phyloP scores from a whole-genome alignment of 2,329 filamentous ascomycete species.

The Alternaria tenuissima region DNA sequence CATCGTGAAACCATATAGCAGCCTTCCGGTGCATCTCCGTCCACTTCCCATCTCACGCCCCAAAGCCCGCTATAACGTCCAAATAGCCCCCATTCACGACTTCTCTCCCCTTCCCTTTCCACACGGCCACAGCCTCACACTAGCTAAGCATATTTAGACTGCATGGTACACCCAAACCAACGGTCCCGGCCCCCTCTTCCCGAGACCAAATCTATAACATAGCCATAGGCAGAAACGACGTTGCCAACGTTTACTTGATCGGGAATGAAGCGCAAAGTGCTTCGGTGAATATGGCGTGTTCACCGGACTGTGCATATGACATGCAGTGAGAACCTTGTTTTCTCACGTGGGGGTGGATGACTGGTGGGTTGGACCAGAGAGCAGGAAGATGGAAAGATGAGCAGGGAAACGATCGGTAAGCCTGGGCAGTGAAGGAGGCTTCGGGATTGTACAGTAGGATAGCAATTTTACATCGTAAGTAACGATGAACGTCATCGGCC shows the following conservation, averaged over 20 bases:
- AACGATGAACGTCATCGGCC: not conserved
- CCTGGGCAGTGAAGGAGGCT: not conserved
- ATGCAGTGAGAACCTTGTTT: not conserved
- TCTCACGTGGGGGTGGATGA: constrained; percentile 1
- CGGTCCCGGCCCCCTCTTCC: not conserved
- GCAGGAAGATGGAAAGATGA: not conserved
- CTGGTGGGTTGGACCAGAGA: not conserved
- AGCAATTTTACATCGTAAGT: not conserved
- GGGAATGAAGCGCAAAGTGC: not conserved
- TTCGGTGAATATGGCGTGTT: not conserved
- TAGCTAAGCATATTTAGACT: not conserved
- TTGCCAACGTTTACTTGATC: not conserved
- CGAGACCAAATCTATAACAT: not conserved
- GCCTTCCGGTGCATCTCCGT: not conserved
- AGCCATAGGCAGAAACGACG: not conserved
- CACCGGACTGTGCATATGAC: not conserved
- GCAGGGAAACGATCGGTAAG: not conserved
- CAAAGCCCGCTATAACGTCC: not conserved
- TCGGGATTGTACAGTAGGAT: not conserved
- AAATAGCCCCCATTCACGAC: not conserved
- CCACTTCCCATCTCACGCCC: not conserved
- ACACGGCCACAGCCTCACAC: not conserved
- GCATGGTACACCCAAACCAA: not conserved
- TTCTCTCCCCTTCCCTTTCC: not conserved
- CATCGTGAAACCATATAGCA: not conserved